phyloP scores from a whole-genome alignment of 805 yeast genomes.

The Ogataea populi-albae region DNA sequence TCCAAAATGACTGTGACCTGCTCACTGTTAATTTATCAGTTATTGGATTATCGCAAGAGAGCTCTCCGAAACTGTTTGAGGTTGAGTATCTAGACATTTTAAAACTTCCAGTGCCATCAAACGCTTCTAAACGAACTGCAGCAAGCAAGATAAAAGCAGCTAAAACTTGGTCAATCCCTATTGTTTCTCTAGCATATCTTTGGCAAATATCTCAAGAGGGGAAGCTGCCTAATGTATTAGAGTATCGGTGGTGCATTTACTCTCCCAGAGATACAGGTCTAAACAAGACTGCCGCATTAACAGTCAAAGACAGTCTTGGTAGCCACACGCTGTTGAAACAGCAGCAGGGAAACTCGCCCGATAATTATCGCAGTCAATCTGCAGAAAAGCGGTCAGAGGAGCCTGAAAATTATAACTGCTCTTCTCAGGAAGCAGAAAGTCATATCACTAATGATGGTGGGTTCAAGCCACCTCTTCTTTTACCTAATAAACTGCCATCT shows the following conservation, averaged over 20 bases:
- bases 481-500: constrained; percentile 46
- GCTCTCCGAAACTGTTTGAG: constrained; percentile 42
- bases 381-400: neutral
- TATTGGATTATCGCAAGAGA: constrained; percentile 38
- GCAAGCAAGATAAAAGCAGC: constrained; percentile 57
- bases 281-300: too few relatives aligned
- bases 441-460: neutral
- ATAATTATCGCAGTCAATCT: neutral
- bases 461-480: constrained; percentile 13
- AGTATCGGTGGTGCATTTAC: constrained; percentile 54
- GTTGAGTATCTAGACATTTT: constrained; percentile 35
- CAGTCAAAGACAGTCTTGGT: too few relatives aligned
- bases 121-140: constrained; percentile 36
- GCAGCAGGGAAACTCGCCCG: constrained; percentile 6
- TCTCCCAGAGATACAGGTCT: too few relatives aligned
- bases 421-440: neutral
- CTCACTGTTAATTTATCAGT: constrained; percentile 52
- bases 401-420: neutral
- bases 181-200: constrained; percentile 52
- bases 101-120: constrained; percentile 6
- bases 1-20: constrained; percentile 52
- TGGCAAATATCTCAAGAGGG: constrained; percentile 49
- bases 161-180: constrained; percentile 54
- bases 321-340: too few relatives aligned
- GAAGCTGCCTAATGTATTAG: constrained; percentile 39